Evolutionary conservation across 345 rosid genomes (phyloP), one percentile per base, ranked within the genome.

Genomic region (Eucalyptus grandis): DNA sequence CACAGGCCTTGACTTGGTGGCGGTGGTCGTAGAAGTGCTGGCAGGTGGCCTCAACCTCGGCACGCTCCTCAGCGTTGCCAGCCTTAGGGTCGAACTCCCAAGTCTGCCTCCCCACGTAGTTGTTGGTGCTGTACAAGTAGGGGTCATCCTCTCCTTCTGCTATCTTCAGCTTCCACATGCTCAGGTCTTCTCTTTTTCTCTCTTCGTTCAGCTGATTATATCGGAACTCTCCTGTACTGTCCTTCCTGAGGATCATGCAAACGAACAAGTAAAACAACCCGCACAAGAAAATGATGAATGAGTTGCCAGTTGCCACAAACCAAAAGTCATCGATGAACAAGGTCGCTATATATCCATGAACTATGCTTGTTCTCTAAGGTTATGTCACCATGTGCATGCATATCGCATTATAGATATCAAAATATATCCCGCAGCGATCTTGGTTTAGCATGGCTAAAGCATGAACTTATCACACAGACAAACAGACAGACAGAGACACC

Each of bases 101-200:
- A 56, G 49, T 86, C 60, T 90, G 91, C 83, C 91, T 88, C 14
- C 91, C 91, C 9, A 88, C 87, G 67, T 44, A 90, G 88, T 88
- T 49, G 88, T 90, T 90, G 47, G 90, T 88, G 90, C 90, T 88
- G 89, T 54, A 88, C 50, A 90, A 15, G 90, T 88, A 72, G 26
- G 89, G 90, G 40, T 60, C 58, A 22, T 90, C 50, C 17, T 34
- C 90, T 16, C 87, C 86, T 5, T 86, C 90, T 34, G 89, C 93
- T 12, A 88, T 81, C 91, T 89, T 92, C 44, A 92, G 90, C 92
- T 37, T 90, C 93, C 92, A 92, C 93, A 91, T 92, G 17, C 43
- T 58, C 11, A 53, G 56, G 15, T 51, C 40, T 31, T 89, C 31
- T n/a, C 24, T 44, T 65, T 14, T 86, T 22, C 37, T 82, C 50